Percentiles rank a stretch among this genome's conserved stretches.
phyloP scores from a whole-genome alignment of 257 asterid genomes.

The Fraxinus cuspidata region DNA sequence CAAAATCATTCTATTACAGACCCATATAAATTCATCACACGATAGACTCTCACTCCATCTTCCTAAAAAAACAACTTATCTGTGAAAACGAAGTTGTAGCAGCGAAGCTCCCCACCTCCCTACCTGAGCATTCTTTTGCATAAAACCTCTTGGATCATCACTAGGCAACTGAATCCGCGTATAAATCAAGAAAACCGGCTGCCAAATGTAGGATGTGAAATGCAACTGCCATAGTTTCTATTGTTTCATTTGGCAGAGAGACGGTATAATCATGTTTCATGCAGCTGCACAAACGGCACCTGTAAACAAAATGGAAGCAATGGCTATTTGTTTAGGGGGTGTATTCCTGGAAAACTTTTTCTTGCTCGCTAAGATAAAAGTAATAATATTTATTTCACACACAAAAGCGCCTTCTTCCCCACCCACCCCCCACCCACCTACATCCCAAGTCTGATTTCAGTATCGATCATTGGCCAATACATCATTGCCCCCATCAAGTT shows the following conservation, averaged over 20 bases:
- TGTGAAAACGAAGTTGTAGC: not conserved
- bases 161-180: not conserved
- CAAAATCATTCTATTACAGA: not conserved
- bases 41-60: not conserved
- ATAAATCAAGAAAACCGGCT: not conserved
- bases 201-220: not conserved
- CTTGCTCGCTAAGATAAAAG: not conserved
- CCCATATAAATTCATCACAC: not conserved
- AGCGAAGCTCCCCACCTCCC: not conserved
- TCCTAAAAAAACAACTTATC: not conserved
- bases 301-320: conserved; percentile 25
- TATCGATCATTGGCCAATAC: not conserved
- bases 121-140: not conserved
- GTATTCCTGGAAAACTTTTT: not conserved
- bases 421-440: not conserved
- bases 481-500: not conserved
- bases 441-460: too few species aligned
- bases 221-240: not conserved
- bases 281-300: conserved; percentile 63
- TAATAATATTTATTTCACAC: not conserved
- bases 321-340: not conserved
- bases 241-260: not conserved
- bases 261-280: conserved; percentile 12
- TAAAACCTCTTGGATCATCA: not conserved
- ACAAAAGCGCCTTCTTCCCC: not conserved